A percentile compares a stretch with the other conserved stretches of the same genome.
These are phyloP conservation scores for Lipomyces oligophaga DNA, from an alignment of 805 yeast genomes.

Conservation along the genomic window DNA sequence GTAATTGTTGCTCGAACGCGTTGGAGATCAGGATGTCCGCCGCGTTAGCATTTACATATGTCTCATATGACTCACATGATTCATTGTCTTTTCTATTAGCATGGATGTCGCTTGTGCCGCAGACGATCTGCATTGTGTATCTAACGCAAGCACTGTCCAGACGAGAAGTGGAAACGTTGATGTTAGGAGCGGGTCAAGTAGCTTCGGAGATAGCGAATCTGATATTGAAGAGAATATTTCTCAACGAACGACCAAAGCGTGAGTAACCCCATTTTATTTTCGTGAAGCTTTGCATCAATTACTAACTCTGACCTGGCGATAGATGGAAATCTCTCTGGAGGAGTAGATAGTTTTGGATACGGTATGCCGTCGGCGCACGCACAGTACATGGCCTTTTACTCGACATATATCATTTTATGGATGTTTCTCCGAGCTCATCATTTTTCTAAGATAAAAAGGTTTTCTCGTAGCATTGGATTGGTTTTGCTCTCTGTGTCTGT, in stretches of 20 bases:
- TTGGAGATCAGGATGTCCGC: no score
- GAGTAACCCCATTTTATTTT: slow-evolving; percentile 5
- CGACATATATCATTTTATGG: slow-evolving; percentile 38
- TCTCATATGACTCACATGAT: slow-evolving; percentile 69
- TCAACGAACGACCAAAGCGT: slow-evolving; percentile 66
- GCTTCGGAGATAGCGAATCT: slow-evolving; percentile 70
- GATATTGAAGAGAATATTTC: slow-evolving; percentile 56
- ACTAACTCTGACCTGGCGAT: no score
- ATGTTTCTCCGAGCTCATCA: slow-evolving; percentile 35
- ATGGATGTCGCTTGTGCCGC: slow-evolving; percentile 74
- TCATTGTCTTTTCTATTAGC: slow-evolving; percentile 58
- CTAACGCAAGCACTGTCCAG: slow-evolving; percentile 78
- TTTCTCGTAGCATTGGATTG: slow-evolving; percentile 31
- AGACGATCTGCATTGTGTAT: slow-evolving; percentile 70
- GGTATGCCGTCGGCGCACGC: slow-evolving; percentile 99
- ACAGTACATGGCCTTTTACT: slow-evolving; percentile 87
- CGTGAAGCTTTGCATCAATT: no score
- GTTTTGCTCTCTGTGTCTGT: slow-evolving; percentile 38
- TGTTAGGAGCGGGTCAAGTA: slow-evolving; percentile 83
- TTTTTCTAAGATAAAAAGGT: slow-evolving; percentile 32
- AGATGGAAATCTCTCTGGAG: no score
- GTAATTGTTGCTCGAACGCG: no score
- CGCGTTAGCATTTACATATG: slow-evolving; percentile 75
- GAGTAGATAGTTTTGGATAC: slow-evolving; percentile 52
- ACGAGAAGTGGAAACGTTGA: slow-evolving; percentile 79